Conservation (phyloP, 1,284 basidiomycete species). For the Blastosporella zonata region DNA sequence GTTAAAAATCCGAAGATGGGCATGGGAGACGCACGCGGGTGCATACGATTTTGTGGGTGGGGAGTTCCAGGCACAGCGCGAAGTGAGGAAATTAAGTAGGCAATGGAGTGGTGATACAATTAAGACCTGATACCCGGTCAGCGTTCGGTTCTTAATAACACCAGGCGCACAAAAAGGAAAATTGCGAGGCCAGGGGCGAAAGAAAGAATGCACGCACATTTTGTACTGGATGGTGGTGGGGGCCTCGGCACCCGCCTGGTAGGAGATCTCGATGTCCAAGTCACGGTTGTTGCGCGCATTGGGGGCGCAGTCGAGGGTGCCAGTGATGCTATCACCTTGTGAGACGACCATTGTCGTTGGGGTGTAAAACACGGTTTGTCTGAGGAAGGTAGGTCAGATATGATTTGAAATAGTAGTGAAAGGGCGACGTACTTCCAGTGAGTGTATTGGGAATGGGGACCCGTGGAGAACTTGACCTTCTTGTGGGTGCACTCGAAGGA, state of each 20-base stretch:
- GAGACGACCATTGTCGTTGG: slow-evolving; percentile 68
- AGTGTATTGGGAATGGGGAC: slow-evolving; percentile 94
- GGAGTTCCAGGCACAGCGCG: neutral
- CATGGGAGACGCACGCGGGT: neutral
- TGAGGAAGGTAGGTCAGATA: slow-evolving; percentile 25
- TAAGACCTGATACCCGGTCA: slow-evolving; percentile 73
- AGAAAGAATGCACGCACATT: slow-evolving; percentile 59
- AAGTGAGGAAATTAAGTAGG: neutral
- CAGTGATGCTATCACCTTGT: slow-evolving; percentile 71
- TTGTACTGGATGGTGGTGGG: slow-evolving; percentile 60
- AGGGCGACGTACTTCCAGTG: slow-evolving; percentile 81
- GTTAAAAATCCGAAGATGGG: neutral
- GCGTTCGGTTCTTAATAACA: slow-evolving; percentile 38
- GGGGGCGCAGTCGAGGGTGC: slow-evolving; percentile 75
- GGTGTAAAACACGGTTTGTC: slow-evolving; percentile 97
- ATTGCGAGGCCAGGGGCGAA: slow-evolving; percentile 9
- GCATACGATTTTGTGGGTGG: neutral
- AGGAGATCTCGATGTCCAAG: slow-evolving; percentile 83
- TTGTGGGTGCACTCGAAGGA: slow-evolving; percentile 96
- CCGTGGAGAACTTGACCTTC: slow-evolving; percentile 92
- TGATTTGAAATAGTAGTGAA: neutral
- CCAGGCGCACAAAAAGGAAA: slow-evolving; percentile 13
- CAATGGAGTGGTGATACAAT: slow-evolving; percentile 23
- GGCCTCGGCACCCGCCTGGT: slow-evolving; percentile 44
- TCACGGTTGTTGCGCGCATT: slow-evolving; percentile 92